These are phyloP conservation scores for Dioscorea cayenensis DNA, from an alignment of 116 monocot genomes.

Conservation along the genomic window DNA sequence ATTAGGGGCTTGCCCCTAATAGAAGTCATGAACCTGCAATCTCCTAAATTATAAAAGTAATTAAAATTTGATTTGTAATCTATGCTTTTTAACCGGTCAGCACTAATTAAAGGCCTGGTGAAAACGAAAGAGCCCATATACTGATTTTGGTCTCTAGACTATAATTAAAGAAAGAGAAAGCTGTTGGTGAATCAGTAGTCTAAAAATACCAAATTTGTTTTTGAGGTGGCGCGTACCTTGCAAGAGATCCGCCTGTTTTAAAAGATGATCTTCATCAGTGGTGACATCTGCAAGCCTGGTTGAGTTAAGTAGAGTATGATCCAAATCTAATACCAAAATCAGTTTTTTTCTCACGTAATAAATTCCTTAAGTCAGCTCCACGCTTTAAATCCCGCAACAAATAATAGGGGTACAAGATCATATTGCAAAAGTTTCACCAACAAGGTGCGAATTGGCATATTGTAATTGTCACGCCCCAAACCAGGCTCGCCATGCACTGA, in stretches of 20 bases:
- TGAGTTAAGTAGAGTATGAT: slow-evolving; percentile 90
- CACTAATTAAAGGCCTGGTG: no score
- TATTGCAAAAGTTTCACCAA: no score
- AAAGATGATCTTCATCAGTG: slow-evolving; percentile 46
- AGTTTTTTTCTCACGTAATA: slow-evolving; percentile 53
- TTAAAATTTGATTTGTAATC: no score
- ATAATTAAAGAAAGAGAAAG: not conserved
- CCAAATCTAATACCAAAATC: slow-evolving; percentile 79
- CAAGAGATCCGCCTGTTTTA: slow-evolving; percentile 20
- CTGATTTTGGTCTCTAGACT: not conserved
- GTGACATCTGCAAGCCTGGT: slow-evolving; percentile 49
- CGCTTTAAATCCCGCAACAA: slow-evolving; percentile 64
- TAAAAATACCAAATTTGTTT: not conserved
- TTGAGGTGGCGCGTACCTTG: slow-evolving; percentile 10
- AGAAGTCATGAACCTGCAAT: no score
- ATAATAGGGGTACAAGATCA: not conserved
- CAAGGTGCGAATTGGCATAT: not conserved
- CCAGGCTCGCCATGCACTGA: no score
- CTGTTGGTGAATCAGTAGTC: not conserved
- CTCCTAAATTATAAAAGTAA: no score
- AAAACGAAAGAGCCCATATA: no score
- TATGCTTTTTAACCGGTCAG: no score
- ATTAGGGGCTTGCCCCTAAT: no score
- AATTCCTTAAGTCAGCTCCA: slow-evolving; percentile 48
- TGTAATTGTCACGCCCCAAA: no score